phyloP scores from a whole-genome alignment of 208 protist genomes.

The Leishmania braziliensis region DNA sequence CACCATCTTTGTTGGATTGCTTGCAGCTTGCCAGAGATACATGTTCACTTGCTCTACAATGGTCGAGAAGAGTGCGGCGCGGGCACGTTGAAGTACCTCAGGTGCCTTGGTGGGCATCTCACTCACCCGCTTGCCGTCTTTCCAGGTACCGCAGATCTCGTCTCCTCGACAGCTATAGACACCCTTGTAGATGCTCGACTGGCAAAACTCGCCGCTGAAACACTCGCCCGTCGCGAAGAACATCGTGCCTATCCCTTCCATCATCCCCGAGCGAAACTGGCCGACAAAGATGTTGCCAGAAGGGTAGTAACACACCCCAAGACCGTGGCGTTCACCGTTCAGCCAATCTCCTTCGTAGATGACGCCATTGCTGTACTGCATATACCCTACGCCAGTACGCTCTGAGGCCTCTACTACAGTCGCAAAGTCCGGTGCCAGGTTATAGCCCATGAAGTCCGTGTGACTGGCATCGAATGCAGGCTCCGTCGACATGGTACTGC shows the following conservation, averaged over 20 bases:
- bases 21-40: constrained; percentile 26
- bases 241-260: constrained; percentile 63
- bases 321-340: constrained; percentile 51
- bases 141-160: constrained; percentile 48
- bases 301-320: constrained; percentile 58
- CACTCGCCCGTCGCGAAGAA: constrained; percentile 58
- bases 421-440: constrained; percentile 14
- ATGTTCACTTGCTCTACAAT: constrained; percentile 46
- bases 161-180: constrained; percentile 31
- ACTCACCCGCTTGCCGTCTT: constrained; percentile 34
- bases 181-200: constrained; percentile 45
- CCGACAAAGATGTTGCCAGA: constrained; percentile 73
- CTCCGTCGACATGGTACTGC: constrained; percentile 2
- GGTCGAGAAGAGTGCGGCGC: constrained; percentile 43
- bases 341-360: constrained; percentile 64
- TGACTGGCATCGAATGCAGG: neutral
- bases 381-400: constrained; percentile 26
- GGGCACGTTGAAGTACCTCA: constrained; percentile 36
- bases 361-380: constrained; percentile 43
- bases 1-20: constrained; percentile 12
- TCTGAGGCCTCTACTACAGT: constrained; percentile 14
- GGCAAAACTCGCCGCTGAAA: constrained; percentile 53
- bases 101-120: constrained; percentile 23
- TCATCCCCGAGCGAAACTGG: constrained; percentile 45
- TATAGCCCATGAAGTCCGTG: constrained; percentile 25